Base-by-base conservation (phyloP, 2,329 filamentous ascomycete genomes). In the Lizonia empirigonia region DNA sequence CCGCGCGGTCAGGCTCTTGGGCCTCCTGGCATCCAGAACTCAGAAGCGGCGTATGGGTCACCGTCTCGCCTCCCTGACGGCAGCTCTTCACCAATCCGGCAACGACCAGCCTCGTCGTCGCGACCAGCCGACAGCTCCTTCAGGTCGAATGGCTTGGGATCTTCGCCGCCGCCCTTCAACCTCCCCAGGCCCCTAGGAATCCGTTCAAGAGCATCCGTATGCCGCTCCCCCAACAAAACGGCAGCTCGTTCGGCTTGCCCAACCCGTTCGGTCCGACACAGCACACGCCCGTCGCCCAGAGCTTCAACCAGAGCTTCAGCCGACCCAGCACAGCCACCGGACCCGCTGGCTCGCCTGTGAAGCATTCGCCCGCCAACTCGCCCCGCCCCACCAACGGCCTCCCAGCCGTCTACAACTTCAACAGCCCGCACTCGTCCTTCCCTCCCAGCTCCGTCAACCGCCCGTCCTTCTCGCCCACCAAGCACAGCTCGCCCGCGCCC, bases 391-490 rank as follows among this genome's bases (percentile, higher is more conserved):
- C 62, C 5, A 73, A 71, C 44, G 65, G 64, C 12, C 51, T 70
- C 6, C 65, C 69, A 7, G 65, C 59, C 16, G 54, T 59, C 12
- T 69, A 69, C 56, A 65, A 70, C 37, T 71, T 72, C 56, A 64
- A 70, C 50, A 72, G 67, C 76, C 80, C 47, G 64, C 81, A 70
- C 71, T 80, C 48, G 71, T 82, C 65, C 65, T 77, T 68, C 72
- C 82, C 62, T 65, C 72, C 70, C 7, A 65, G 46, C 45, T 63
- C 64, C 19, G 57, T 56, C 24, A 67, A 68, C 18, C 67, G 59
- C 7, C 65, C 72, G 1, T 69, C 68, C 7, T 72, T 71, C 50
- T 75, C 73, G 0, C 73, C 74, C 0, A 67, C 60, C 12, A 76
- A 76, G 50, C 68, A 76, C 36, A 69, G 65, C 47, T 74, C 73